These are phyloP conservation scores for Vicia villosa DNA, from an alignment of 306 rosid species.

Conservation along the genomic window DNA sequence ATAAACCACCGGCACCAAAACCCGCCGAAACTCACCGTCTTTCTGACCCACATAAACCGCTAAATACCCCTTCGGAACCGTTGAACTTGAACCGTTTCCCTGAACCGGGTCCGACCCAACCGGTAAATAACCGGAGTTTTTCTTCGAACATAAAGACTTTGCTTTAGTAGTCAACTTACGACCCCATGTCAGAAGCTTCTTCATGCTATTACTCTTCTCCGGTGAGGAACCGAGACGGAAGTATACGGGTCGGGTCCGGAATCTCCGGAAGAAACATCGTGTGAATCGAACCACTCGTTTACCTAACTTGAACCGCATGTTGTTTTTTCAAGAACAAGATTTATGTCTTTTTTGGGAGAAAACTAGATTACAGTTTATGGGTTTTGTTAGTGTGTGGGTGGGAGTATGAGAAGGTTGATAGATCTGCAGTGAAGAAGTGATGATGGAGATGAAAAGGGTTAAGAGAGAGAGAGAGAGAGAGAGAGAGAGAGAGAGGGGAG, in stretches of 20 bases:
- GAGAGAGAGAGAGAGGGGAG: not conserved
- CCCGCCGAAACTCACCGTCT: constrained; percentile 73
- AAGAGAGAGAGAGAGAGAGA: not conserved
- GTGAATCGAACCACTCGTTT: constrained; percentile 52
- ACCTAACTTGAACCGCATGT: constrained; percentile 66
- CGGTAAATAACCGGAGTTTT: constrained; percentile 35
- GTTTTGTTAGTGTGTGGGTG: not conserved
- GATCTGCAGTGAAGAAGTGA: not conserved
- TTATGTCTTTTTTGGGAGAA: not conserved
- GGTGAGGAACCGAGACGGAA: constrained; percentile 24
- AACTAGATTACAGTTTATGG: not conserved
- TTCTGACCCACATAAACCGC: constrained; percentile 88
- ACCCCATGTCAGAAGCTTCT: constrained; percentile 65
- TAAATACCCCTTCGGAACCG: constrained; percentile 83
- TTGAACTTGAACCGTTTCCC: not conserved
- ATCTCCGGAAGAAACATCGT: constrained; percentile 46
- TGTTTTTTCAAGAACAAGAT: not conserved
- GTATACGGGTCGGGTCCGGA: constrained; percentile 41
- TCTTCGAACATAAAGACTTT: constrained; percentile 46
- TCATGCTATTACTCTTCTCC: constrained; percentile 29
- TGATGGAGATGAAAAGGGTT: not conserved
- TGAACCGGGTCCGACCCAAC: constrained; percentile 45
- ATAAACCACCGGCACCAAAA: constrained; percentile 86
- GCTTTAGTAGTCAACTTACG: constrained; percentile 54
- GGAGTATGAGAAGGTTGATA: constrained; percentile 51